Evolutionary conservation across 1,284 basidiomycete genomes (phyloP), one percentile per base, ranked within the genome.

Genomic region (Macrocystidia cucumis): DNA sequence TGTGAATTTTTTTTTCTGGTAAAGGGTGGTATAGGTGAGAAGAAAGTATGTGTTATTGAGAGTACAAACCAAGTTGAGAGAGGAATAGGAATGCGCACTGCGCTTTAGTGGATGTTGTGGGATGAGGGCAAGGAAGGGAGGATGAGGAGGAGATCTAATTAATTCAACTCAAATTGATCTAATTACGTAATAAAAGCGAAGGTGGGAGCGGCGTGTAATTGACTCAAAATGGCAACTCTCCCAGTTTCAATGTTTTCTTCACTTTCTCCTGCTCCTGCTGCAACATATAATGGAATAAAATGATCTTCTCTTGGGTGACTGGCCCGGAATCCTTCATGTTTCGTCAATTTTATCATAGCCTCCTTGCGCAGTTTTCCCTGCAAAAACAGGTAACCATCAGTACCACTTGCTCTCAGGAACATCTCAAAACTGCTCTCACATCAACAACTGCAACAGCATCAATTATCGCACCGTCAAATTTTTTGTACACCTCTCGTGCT

Each of bases 281-380:
- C 82, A 25, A 83, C 63, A 51, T 85, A 86, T 14, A 86, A 47
- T 7, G 83, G 82, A 12, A 85, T 63, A 50, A 83, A 83, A 46
- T 86, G 83, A 14, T 86, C 83, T 47, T 76, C 75, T 4, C 78
- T 62, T 2, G 82, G 83, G 45, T 87, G 79, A 14, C 75, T 68
- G 2, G 62, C 48, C 2, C 78, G 65, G 62, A 84, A 87, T 8
- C 70, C 75, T 9, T 57, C 48, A 45, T 85, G 79, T 27, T 60
- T 60, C 6, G 62, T 63, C 38, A 87, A 59, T 9, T 60, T 55
- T 32, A 74, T 45, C 55, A 56, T 39, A 18, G 52, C 53, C 36
- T 49, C 41, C 46, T 59, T 61, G 13, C 62, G 56, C 33, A 49
- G 51, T 24, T 48, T 50, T 5, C 47, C 44, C 61, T 63, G 34